Evolutionary conservation across 164 flowering plant species (phyloP), one percentile per base, ranked within the genome.

Genomic region (Kingdonia uniflora): DNA sequence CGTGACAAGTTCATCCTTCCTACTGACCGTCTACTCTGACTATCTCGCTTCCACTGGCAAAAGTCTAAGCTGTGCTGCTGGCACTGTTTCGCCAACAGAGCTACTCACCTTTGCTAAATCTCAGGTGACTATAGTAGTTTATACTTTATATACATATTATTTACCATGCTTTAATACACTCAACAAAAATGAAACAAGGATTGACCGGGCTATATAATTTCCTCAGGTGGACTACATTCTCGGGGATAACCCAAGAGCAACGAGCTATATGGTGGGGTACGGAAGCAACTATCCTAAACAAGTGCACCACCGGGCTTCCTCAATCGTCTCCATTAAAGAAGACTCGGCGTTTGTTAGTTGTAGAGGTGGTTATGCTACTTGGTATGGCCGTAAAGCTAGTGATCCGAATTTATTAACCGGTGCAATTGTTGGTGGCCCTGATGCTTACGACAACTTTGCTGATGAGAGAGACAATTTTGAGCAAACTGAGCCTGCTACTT

Each of bases 401-500:
- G 96, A 91, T 40, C 96, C 98, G 0, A 91, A 91, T 69, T 67
- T 85, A 15, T 82, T 88, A 8, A 66, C 64, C 6, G 98, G 96
- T 51, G 98, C 98, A 1, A 33, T 88, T 57, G 98, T 91, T 49
- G 96, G 98, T 19, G 98, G 98, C 0, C 98, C 98, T 47, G 96
- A 85, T 80, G 90, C 84, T 11, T 84, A 88, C 24, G 96, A 91
- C 59, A 80, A 85, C 68, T 91, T 91, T 59, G 91, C 86, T 25
- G 98, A 88, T 61, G 61, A 82, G 57, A 80, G 98, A 58, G 84
- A 85, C 53, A 88, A 91, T 42, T 91, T 80, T 24, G 84, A 85
- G 69, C 98, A 91, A 56, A 88, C 96, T 0, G 98, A 91, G 74
- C 98, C 98, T 19, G 94, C 98, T 29, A 91, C 96, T 13, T 91